A percentile compares a stretch with the other conserved stretches of the same genome.
Evolutionary conservation across 2,329 filamentous ascomycete species (phyloP).

Genomic region (Phymatotrichopsis omnivora): DNA sequence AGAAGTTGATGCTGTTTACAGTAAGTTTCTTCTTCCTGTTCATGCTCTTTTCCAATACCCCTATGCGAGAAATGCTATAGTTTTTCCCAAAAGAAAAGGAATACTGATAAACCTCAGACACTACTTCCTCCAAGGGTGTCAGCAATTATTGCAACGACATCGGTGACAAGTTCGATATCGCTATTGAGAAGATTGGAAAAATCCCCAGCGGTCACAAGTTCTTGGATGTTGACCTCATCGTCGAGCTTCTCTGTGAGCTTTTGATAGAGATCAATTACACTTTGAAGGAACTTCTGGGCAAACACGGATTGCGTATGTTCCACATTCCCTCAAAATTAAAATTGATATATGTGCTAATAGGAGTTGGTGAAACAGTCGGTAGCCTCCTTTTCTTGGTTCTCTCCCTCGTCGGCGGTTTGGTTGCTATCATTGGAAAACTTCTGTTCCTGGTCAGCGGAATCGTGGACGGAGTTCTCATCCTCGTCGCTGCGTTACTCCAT

Average conservation of each 20-base stretch:
- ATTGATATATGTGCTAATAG: background rate
- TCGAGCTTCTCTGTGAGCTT: background rate
- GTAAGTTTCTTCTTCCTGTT: background rate
- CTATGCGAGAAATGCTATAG: background rate
- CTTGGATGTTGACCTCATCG: background rate
- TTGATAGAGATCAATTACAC: background rate
- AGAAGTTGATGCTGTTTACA: background rate
- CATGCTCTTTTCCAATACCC: no score
- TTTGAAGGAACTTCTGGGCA: background rate
- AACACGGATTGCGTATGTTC: background rate
- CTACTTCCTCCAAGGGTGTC: background rate
- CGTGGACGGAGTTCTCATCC: no score
- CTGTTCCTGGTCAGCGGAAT: no score
- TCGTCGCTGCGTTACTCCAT: no score
- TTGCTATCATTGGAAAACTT: background rate
- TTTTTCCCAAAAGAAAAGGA: background rate
- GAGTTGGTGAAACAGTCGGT: background rate
- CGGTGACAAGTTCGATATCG: background rate
- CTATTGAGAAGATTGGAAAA: background rate
- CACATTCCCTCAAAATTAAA: background rate
- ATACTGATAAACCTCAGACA: background rate
- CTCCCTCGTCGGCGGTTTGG: background rate
- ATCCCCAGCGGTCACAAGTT: background rate
- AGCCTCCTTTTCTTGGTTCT: background rate
- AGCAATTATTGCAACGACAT: background rate